These are phyloP conservation scores for Bombardia bombarda DNA, from an alignment of 495 filamentous ascomycete species.

Conservation along the genomic window DNA sequence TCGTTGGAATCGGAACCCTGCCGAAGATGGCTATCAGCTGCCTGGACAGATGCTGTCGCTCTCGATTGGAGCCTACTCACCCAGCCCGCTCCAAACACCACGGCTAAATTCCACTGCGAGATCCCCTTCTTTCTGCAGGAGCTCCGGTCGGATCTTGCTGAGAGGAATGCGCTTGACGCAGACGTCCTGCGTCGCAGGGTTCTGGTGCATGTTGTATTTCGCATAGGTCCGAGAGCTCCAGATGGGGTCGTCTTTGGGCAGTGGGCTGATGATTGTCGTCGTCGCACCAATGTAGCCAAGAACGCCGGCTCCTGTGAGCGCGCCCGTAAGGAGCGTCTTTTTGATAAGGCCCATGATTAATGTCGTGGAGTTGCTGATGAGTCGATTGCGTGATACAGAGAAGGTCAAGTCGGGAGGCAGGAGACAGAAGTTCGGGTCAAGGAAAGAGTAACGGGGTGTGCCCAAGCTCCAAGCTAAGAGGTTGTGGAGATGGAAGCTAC, in stretches of 20 bases:
- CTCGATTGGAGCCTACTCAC: slow-evolving; percentile 40
- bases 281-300: slow-evolving; percentile 29
- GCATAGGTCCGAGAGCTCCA: slow-evolving; percentile 47
- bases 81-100: slow-evolving; percentile 58
- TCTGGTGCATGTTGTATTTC: slow-evolving; percentile 53
- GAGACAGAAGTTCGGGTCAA: too few species aligned
- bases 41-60: background rate
- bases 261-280: slow-evolving; percentile 33
- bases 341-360: slow-evolving; percentile 48
- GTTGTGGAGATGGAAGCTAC: too few species aligned
- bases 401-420: too few species aligned
- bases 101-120: slow-evolving; percentile 56
- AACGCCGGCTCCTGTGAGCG: slow-evolving; percentile 27
- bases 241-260: slow-evolving; percentile 52
- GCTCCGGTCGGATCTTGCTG: slow-evolving; percentile 52
- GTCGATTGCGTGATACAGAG: too few species aligned
- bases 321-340: slow-evolving; percentile 33
- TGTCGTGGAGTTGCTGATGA: too few species aligned
- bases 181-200: slow-evolving; percentile 54
- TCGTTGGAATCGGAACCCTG: slow-evolving; percentile 59
- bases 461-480: too few species aligned
- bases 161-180: slow-evolving; percentile 55
- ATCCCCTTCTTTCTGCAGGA: slow-evolving; percentile 52
- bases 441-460: too few species aligned
- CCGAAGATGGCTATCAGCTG: background rate